Conservation (phyloP, 1,284 basidiomycete genomes). For the Cystobasidium slooffiae region DNA sequence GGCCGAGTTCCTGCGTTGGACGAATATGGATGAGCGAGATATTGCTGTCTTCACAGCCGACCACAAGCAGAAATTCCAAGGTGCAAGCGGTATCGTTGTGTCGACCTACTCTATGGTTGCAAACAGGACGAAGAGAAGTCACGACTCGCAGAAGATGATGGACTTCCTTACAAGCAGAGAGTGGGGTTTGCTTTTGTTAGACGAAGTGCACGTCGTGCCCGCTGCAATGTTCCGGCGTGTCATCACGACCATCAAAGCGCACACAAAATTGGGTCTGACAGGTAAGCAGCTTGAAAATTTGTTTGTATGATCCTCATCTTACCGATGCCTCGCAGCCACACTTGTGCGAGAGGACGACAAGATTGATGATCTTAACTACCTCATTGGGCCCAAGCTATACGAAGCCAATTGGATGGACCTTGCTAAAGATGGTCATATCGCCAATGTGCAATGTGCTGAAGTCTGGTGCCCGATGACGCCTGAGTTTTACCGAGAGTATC, state of each 20-base stretch:
- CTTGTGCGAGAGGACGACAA: constrained; percentile 99
- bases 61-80: constrained; percentile 95
- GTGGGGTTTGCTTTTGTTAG: constrained; percentile 93
- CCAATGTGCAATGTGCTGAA: constrained; percentile 97
- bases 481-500: constrained; percentile 99
- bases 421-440: constrained; percentile 98
- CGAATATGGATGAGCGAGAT: constrained; percentile 90
- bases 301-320: background rate
- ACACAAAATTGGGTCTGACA: constrained; percentile 92
- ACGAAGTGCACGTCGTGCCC: constrained; percentile 96
- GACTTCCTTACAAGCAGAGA: constrained; percentile 91
- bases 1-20: constrained; percentile 95
- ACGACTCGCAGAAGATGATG: constrained; percentile 99
- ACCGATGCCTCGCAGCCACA: constrained; percentile 67
- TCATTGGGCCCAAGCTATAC: constrained; percentile 99
- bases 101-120: constrained; percentile 99
- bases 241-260: constrained; percentile 94
- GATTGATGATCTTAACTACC: constrained; percentile 96
- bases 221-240: constrained; percentile 96
- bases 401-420: constrained; percentile 99
- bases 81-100: constrained; percentile 91
- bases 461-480: constrained; percentile 99
- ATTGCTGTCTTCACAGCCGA: constrained; percentile 95
- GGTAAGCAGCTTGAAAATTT: constrained; percentile 61
- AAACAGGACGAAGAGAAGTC: constrained; percentile 91